Evolutionary conservation across 495 filamentous ascomycete species (phyloP).

Genomic region (Hypoxylon rickii): DNA sequence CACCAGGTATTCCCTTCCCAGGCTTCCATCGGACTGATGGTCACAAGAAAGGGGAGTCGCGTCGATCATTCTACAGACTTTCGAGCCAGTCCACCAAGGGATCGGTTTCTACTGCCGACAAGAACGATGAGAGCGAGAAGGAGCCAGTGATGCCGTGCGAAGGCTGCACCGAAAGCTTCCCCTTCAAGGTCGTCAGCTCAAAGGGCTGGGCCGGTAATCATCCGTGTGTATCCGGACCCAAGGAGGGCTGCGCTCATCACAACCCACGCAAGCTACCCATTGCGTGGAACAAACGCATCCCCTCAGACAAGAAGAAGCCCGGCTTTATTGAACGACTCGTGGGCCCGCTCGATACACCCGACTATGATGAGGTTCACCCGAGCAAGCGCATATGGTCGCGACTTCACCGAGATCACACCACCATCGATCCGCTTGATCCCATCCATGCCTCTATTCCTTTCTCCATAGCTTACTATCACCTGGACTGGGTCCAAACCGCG

Average conservation of each 20-base stretch:
- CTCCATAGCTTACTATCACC: constrained; percentile 33
- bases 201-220: constrained; percentile 36
- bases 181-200: constrained; percentile 16
- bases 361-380: constrained; percentile 10
- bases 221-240: constrained; percentile 36
- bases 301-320: constrained; percentile 19
- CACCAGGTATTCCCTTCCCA: no score
- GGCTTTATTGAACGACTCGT: constrained; percentile 2
- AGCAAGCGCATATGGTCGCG: constrained; percentile 14
- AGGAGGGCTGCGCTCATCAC: constrained; percentile 36
- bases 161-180: background rate
- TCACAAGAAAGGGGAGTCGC: no score
- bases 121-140: background rate
- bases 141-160: background rate
- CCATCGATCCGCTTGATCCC: constrained; percentile 20
- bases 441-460: constrained; percentile 35
- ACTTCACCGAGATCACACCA: constrained; percentile 16
- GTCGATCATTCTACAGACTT: background rate
- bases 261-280: constrained; percentile 29
- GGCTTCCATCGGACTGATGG: no score
- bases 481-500: constrained; percentile 23
- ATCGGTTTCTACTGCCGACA: background rate
- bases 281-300: constrained; percentile 26
- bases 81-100: background rate
- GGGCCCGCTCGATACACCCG: background rate